Evolutionary conservation across 164 flowering plant genomes (phyloP).

Genomic region (Piper longum): DNA sequence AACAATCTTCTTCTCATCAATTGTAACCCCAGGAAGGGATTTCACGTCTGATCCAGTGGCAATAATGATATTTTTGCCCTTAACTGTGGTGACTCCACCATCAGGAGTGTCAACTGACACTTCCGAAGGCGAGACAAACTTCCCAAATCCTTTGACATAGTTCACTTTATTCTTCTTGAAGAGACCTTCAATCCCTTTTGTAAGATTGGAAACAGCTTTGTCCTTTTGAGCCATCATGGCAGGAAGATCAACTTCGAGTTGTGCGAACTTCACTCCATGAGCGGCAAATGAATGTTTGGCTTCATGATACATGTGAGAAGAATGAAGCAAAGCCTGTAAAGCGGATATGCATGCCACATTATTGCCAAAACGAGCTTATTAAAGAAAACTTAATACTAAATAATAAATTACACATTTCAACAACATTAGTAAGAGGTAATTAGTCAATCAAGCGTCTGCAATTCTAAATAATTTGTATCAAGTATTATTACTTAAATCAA

Average conservation of each 20-base stretch:
- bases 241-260: constrained; percentile 77
- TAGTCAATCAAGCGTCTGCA: not conserved
- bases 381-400: not conserved
- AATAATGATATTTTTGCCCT: constrained; percentile 73
- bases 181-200: constrained; percentile 79
- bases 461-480: too few relatives aligned
- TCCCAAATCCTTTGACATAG: constrained; percentile 86
- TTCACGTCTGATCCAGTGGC: constrained; percentile 95
- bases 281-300: constrained; percentile 64
- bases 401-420: not conserved
- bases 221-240: constrained; percentile 91
- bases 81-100: constrained; percentile 58
- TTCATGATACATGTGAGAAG: constrained; percentile 94
- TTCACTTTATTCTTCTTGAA: constrained; percentile 90
- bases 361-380: not conserved
- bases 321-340: constrained; percentile 77
- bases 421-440: not conserved
- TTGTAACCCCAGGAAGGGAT: constrained; percentile 71
- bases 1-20: constrained; percentile 81
- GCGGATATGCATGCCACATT: not conserved
- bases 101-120: constrained; percentile 70
- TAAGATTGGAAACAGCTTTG: constrained; percentile 64
- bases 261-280: constrained; percentile 72
- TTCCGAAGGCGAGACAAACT: constrained; percentile 69
- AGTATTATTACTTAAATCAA: too few relatives aligned